A percentile compares a stretch with the other conserved stretches of the same genome.
Conservation (phyloP, 371 early-diverging fungal genomes). For the Circinella umbellata region DNA sequence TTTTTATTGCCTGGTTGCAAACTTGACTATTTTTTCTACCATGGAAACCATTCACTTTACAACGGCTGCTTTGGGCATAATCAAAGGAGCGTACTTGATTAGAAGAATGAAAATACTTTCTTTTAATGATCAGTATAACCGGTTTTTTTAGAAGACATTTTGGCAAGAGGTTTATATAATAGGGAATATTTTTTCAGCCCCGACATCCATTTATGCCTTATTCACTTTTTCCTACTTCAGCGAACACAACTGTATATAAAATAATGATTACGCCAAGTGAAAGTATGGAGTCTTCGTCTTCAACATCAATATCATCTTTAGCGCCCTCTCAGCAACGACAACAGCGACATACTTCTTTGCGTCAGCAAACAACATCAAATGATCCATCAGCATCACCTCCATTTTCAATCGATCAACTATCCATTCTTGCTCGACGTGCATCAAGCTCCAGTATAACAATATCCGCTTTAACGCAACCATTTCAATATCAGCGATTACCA, state of each 20-base stretch:
- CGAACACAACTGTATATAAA: not conserved
- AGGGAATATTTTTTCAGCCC: too few relatives aligned
- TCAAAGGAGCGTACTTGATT: too few relatives aligned
- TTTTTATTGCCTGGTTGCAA: too few relatives aligned
- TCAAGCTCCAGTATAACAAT: conserved; percentile 29
- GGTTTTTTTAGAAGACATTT: too few relatives aligned
- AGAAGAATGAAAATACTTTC: too few relatives aligned
- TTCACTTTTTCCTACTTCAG: not conserved
- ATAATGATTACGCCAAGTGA: conserved; percentile 10
- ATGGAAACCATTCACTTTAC: too few relatives aligned
- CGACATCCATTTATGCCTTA: too few relatives aligned
- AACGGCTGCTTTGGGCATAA: too few relatives aligned
- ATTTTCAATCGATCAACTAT: conserved; percentile 35
- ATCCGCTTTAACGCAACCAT: conserved; percentile 9
- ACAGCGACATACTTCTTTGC: not conserved
- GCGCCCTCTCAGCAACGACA: conserved; percentile 1
- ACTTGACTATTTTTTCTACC: too few relatives aligned
- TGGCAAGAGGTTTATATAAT: too few relatives aligned
- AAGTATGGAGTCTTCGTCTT: conserved; percentile 1
- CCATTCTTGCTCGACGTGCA: conserved; percentile 33
- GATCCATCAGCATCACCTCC: conserved; percentile 21
- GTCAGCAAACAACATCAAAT: not conserved
- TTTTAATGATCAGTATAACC: too few relatives aligned
- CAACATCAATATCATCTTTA: conserved; percentile 10
- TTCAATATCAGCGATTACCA: conserved; percentile 3